Evolutionary conservation across 139 green algal genomes (phyloP).

Genomic region (Volvox africanus): DNA sequence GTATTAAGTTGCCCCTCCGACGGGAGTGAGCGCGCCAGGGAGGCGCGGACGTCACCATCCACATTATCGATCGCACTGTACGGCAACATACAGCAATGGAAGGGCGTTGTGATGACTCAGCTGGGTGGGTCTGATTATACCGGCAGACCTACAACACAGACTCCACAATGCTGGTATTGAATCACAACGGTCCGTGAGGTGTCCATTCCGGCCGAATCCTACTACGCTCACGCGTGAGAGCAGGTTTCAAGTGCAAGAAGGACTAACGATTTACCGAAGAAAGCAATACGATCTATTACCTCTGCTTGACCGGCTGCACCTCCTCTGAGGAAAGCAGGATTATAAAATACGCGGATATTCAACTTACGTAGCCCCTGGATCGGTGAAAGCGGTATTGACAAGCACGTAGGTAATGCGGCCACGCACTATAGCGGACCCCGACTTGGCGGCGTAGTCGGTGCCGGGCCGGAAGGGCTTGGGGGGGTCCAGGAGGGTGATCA

Average conservation of each 20-base stretch:
- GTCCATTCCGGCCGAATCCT: no score
- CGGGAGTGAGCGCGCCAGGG: not conserved
- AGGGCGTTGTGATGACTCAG: not conserved
- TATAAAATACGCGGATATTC: no score
- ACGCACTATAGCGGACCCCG: not conserved
- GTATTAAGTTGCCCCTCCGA: not conserved
- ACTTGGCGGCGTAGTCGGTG: not conserved
- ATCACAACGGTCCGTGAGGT: no score
- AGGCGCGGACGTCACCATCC: constrained; percentile 28
- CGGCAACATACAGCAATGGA: not conserved
- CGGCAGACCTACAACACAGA: not conserved
- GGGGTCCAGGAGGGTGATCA: constrained; percentile 13
- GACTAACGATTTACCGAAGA: no score
- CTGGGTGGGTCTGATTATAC: not conserved
- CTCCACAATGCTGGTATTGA: no score
- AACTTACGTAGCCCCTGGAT: constrained; percentile 32
- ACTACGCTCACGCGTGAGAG: no score
- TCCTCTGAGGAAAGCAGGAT: no score
- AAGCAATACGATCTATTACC: no score
- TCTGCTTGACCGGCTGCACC: no score
- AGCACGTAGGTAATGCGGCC: constrained; percentile 29
- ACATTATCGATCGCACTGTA: constrained; percentile 27
- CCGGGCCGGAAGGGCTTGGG: not conserved
- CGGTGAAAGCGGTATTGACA: not conserved
- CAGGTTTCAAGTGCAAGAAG: no score